phyloP scores from a whole-genome alignment of 371 early-diverging fungal genomes.

The Mortierella sp. region DNA sequence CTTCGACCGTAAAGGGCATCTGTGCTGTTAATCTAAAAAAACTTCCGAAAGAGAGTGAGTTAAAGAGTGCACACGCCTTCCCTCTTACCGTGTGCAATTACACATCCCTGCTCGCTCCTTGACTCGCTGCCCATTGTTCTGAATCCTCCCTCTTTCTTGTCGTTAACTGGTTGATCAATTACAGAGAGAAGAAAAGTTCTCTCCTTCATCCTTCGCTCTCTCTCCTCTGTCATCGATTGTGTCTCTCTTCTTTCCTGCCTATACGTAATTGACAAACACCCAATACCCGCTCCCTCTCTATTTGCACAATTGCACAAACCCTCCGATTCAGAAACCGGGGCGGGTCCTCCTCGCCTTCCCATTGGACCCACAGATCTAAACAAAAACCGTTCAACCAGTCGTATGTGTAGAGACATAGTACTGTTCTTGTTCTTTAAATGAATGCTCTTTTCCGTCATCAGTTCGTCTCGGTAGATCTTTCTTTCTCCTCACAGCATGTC shows the following conservation, averaged over 20 bases:
- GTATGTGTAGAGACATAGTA: neutral
- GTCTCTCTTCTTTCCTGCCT: neutral
- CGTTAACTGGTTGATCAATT: neutral
- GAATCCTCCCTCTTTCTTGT: neutral
- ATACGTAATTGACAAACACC: slow-evolving; percentile 2
- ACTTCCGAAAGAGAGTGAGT: neutral
- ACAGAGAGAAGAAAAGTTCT: neutral
- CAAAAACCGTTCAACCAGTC: neutral
- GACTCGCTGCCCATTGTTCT: neutral
- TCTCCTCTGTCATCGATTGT: neutral
- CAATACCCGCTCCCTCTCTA: neutral
- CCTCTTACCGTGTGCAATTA: neutral
- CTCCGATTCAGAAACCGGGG: slow-evolving; percentile 1
- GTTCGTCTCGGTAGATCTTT: neutral
- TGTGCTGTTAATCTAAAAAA: neutral
- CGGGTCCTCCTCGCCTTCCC: neutral
- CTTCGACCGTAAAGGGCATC: neutral
- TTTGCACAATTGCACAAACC: neutral
- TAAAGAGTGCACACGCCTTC: neutral
- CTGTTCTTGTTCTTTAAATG: neutral
- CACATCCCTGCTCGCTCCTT: neutral
- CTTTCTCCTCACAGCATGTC: neutral
- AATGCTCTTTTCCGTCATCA: neutral
- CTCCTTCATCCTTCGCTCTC: neutral
- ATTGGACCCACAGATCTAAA: neutral